Base-by-base conservation (phyloP, 345 rosid species). In the Kandelia obovata region DNA sequence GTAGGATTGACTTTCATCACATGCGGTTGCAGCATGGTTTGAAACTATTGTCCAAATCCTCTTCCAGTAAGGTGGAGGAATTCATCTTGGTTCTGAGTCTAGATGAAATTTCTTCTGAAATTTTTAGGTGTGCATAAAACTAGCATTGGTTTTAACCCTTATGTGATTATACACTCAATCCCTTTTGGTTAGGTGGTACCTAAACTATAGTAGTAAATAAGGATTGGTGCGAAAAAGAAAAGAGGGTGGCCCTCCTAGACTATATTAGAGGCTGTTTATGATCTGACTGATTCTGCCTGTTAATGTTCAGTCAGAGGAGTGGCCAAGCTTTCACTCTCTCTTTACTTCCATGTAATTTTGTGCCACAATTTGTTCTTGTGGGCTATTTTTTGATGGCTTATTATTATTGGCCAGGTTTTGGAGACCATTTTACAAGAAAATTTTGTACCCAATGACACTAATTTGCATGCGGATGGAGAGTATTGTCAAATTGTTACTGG, bases 401-500 rank as follows among this genome's bases (percentile, higher is more conserved):
- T 60, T n/a, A 58, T 57, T 64, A 58, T 70, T 76, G 57, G 43
- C 25, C 81, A 94, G 98, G 96, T 95, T 73, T 63, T 94, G 83
- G 96, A 89, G 80, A 81, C 88, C 65, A 58, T 92, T 31, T 78
- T 95, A 70, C 89, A 82, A 72, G 93, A 88, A 69, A 82, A 65
- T 83, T 92, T 95, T 72, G 92, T 92, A 66, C 97, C 98, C 26
- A 94, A 91, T 74, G 88, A 95, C 72, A 92, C 99, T 62, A 72
- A 67, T 64, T 87, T 94, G 83, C 89, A 83, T 63, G 82, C 83
- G 35, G 80, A 85, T 60, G 62, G 83, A 56, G 92, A 94, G 79
- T 79, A 69, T 69, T 94, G 97, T 66, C 98, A 94, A 84, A 91
- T 94, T 59, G 81, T 94, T 66, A 91, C 97, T 0, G 97, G 97